A percentile compares a stretch with the other conserved stretches of the same genome.
Evolutionary conservation across 768 basidiomycete genomes (phyloP).

Genomic region (Crassisporium funariophilum): DNA sequence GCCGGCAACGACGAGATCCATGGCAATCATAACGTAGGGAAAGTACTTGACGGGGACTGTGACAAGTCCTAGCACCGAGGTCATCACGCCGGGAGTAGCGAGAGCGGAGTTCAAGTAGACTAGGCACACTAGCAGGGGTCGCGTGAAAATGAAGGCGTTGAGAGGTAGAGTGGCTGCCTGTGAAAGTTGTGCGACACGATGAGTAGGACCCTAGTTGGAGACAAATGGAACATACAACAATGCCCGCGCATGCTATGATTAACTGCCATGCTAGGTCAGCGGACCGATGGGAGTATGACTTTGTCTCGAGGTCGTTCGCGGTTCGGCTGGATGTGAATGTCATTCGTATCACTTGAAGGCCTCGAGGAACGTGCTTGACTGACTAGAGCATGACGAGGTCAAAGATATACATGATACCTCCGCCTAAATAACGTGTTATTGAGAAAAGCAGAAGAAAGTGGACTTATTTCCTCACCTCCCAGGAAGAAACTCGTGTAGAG

Average conservation of each 20-base stretch:
- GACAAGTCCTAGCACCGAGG: slow-evolving; percentile 80
- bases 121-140: slow-evolving; percentile 66
- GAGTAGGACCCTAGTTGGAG: background rate
- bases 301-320: slow-evolving; percentile 63
- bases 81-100: slow-evolving; percentile 64
- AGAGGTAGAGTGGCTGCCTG: slow-evolving; percentile 66
- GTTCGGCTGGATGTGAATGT: slow-evolving; percentile 52
- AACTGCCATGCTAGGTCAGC: slow-evolving; percentile 82
- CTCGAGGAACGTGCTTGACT: slow-evolving; percentile 14
- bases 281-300: slow-evolving; percentile 58
- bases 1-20: slow-evolving; percentile 72
- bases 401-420: slow-evolving; percentile 52
- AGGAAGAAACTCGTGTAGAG: slow-evolving; percentile 73
- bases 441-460: too few species aligned
- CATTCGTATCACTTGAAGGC: slow-evolving; percentile 1
- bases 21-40: slow-evolving; percentile 70
- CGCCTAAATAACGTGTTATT: slow-evolving; percentile 37
- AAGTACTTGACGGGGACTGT: slow-evolving; percentile 71
- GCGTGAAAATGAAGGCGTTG: slow-evolving; percentile 53
- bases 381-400: slow-evolving; percentile 76
- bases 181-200: background rate
- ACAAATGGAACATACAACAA: slow-evolving; percentile 53
- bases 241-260: slow-evolving; percentile 50
- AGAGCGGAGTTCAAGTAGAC: slow-evolving; percentile 70
- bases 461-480: slow-evolving; percentile 36